A percentile compares a stretch with the other conserved stretches of the same genome.
Evolutionary conservation across 2,329 filamentous ascomycete genomes (phyloP).

Genomic region (Cladosporium sphaerospermum): DNA sequence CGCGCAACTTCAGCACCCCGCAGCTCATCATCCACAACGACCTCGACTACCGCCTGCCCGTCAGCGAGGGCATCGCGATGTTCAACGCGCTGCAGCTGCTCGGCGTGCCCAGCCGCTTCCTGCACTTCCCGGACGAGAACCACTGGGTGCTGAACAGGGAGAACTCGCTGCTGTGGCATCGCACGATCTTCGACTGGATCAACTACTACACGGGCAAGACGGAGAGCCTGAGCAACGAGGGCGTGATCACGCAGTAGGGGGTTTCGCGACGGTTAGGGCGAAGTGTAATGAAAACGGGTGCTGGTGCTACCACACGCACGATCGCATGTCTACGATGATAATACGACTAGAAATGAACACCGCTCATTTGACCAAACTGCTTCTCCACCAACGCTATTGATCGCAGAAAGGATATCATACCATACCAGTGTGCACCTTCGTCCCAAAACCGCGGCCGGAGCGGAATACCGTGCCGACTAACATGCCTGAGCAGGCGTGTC

Average conservation of each 20-base stretch:
- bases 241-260: slow-evolving; percentile 7
- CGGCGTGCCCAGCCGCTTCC: slow-evolving; percentile 19
- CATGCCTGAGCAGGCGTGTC: too few relatives aligned
- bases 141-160: slow-evolving; percentile 19
- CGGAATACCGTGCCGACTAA: too few relatives aligned
- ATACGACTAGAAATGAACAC: too few relatives aligned
- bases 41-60: slow-evolving; percentile 19
- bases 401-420: too few relatives aligned
- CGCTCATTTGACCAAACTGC: too few relatives aligned
- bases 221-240: background rate
- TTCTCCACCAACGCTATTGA: too few relatives aligned
- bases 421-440: too few relatives aligned
- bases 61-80: slow-evolving; percentile 20
- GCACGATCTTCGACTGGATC: slow-evolving; percentile 66
- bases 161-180: slow-evolving; percentile 24
- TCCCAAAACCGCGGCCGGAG: too few relatives aligned
- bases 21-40: slow-evolving; percentile 21
- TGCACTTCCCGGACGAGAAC: slow-evolving; percentile 18
- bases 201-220: slow-evolving; percentile 48
- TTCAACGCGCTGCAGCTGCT: slow-evolving; percentile 20
- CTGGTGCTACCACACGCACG: too few relatives aligned
- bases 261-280: too few relatives aligned
- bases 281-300: too few relatives aligned
- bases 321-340: too few relatives aligned
- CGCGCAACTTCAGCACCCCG: slow-evolving; percentile 20